Percentiles rank a stretch among this genome's conserved stretches.
These are phyloP conservation scores for Naegleria lovaniensis DNA, from an alignment of 208 protist genomes.

Conservation along the genomic window DNA sequence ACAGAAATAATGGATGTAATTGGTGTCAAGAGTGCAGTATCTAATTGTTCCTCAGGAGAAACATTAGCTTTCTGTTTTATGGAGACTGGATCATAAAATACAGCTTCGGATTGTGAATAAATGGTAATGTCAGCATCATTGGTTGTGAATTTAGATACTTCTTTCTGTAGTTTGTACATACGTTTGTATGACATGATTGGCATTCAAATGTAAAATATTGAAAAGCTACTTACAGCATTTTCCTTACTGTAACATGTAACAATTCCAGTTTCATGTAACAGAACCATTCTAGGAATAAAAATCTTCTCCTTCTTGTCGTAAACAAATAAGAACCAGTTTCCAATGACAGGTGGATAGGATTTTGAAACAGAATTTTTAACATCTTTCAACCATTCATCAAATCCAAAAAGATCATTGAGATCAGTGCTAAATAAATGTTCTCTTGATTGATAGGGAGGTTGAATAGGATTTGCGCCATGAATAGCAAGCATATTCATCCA, in stretches of 20 bases:
- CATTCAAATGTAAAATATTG: too few relatives aligned
- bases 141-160: not conserved
- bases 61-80: not conserved
- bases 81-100: not conserved
- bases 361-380: not conserved
- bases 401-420: not conserved
- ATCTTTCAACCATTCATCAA: not conserved
- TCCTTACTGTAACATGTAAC: not conserved
- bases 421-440: not conserved
- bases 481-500: slow-evolving; percentile 10
- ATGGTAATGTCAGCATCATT: not conserved
- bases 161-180: not conserved
- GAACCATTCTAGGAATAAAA: not conserved
- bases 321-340: not conserved
- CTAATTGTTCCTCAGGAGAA: not conserved
- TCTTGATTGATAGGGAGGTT: not conserved
- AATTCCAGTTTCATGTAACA: not conserved
- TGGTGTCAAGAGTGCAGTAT: not conserved
- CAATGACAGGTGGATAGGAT: not conserved
- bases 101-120: not conserved
- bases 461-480: slow-evolving; percentile 5
- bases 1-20: not conserved
- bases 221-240: not conserved
- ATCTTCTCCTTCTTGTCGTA: not conserved
- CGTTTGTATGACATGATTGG: too few relatives aligned